A percentile compares a stretch with the other conserved stretches of the same genome.
phyloP scores from a whole-genome alignment of 768 basidiomycete genomes.

The Gymnopilus dilepis region DNA sequence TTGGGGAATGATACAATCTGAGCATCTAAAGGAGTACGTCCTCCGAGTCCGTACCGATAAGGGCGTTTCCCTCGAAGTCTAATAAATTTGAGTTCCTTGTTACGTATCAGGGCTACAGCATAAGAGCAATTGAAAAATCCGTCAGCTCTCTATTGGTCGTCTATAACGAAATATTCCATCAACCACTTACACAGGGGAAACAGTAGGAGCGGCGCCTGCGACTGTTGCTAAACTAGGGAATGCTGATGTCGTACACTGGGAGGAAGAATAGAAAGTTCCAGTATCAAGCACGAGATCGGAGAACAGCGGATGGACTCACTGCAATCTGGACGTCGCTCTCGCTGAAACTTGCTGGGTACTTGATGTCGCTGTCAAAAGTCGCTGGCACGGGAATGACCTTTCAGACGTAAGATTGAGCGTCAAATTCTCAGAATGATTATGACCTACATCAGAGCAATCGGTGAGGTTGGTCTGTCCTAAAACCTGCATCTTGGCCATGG shows the following conservation, averaged over 20 bases:
- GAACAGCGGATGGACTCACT: conserved; percentile 4
- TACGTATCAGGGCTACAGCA: no score
- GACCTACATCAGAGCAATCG: conserved; percentile 9
- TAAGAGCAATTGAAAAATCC: no score
- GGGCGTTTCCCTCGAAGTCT: no score
- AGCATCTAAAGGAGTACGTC: no score
- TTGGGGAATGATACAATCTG: no score
- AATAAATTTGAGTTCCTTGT: no score
- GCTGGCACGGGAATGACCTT: conserved; percentile 27
- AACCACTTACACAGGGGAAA: background rate
- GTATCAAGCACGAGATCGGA: background rate
- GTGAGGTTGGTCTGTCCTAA: conserved; percentile 29
- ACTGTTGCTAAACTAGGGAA: background rate
- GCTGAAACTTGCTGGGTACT: conserved; percentile 26
- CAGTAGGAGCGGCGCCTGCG: background rate
- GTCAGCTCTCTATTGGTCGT: no score
- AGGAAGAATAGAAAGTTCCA: no score
- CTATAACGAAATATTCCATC: background rate
- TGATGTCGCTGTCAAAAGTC: conserved; percentile 19
- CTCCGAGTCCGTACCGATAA: no score
- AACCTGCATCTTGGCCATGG: conserved; percentile 38
- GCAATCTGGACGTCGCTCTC: conserved; percentile 21
- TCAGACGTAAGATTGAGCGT: conserved; percentile 32
- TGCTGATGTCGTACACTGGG: background rate
- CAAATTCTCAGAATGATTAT: no score